A percentile compares a stretch with the other conserved stretches of the same genome.
These are phyloP conservation scores for Irpex sp. DNA, from an alignment of 1,284 basidiomycete genomes.

Conservation along the genomic window DNA sequence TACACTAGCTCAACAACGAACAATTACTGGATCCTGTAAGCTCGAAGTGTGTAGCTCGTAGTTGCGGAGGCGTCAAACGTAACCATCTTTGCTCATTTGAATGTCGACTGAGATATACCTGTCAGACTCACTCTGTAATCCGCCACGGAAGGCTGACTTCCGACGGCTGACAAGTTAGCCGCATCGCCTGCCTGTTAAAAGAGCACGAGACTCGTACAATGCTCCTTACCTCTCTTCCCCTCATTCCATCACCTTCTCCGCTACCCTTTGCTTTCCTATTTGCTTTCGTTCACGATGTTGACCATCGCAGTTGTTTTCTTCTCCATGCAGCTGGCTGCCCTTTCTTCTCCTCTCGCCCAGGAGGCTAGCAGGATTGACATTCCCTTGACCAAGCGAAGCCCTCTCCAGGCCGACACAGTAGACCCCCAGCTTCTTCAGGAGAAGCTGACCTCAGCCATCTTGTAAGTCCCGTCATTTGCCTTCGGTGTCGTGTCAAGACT, in stretches of 20 bases:
- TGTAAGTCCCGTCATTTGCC: background rate
- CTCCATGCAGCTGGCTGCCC: background rate
- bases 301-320: slow-evolving; percentile 3
- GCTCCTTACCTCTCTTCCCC: background rate
- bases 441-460: background rate
- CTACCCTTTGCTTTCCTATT: background rate
- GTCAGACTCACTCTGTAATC: background rate
- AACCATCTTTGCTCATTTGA: background rate
- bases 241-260: background rate
- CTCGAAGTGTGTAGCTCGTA: too few species aligned
- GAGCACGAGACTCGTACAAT: background rate
- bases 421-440: background rate
- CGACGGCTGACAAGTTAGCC: background rate
- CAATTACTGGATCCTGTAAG: background rate
- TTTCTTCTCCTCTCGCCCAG: background rate
- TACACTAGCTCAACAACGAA: background rate
- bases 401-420: background rate
- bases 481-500: background rate
- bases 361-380: background rate
- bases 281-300: slow-evolving; percentile 2
- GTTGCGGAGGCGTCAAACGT: too few species aligned
- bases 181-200: background rate
- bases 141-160: background rate
- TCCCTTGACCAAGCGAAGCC: background rate
- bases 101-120: background rate